Percentiles rank a stretch among this genome's conserved stretches.
Evolutionary conservation across 2,329 filamentous ascomycete genomes (phyloP).

Genomic region (Gyromitra esculenta): DNA sequence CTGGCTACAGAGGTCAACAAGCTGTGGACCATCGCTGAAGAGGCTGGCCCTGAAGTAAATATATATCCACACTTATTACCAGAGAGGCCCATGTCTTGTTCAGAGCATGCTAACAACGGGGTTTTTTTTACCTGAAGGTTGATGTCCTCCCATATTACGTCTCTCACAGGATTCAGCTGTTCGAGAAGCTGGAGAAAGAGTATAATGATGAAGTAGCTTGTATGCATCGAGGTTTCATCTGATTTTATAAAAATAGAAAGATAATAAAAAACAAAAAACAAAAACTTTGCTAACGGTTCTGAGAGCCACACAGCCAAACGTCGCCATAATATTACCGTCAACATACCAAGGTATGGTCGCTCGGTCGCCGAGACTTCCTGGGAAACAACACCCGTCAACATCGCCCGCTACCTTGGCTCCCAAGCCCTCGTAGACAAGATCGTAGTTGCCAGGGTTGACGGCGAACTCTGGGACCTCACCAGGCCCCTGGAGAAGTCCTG

Average conservation of each 20-base stretch:
- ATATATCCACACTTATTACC: background rate
- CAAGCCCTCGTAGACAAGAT: slow-evolving; percentile 86
- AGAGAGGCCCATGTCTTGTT: background rate
- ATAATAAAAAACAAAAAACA: too few species aligned
- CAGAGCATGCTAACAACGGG: background rate
- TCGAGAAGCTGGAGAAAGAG: slow-evolving; percentile 86
- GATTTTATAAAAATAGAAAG: too few species aligned
- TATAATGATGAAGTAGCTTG: slow-evolving; percentile 78
- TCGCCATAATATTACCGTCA: slow-evolving; percentile 76
- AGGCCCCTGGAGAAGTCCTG: slow-evolving; percentile 88
- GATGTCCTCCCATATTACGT: slow-evolving; percentile 76
- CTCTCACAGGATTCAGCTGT: slow-evolving; percentile 82
- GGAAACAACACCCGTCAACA: slow-evolving; percentile 85
- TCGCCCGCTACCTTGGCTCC: slow-evolving; percentile 78
- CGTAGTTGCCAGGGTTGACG: slow-evolving; percentile 85
- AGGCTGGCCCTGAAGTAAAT: background rate
- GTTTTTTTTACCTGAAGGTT: slow-evolving; percentile 56
- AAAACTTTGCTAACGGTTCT: background rate
- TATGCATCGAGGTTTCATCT: slow-evolving; percentile 59
- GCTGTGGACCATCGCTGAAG: background rate
- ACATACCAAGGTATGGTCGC: slow-evolving; percentile 74
- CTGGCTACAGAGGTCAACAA: background rate
- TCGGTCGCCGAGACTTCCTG: slow-evolving; percentile 79
- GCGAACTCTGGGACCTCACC: slow-evolving; percentile 90
- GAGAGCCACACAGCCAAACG: slow-evolving; percentile 65